Evolutionary conservation across 83 land plant species (phyloP).

Genomic region (Picea engelmannii): DNA sequence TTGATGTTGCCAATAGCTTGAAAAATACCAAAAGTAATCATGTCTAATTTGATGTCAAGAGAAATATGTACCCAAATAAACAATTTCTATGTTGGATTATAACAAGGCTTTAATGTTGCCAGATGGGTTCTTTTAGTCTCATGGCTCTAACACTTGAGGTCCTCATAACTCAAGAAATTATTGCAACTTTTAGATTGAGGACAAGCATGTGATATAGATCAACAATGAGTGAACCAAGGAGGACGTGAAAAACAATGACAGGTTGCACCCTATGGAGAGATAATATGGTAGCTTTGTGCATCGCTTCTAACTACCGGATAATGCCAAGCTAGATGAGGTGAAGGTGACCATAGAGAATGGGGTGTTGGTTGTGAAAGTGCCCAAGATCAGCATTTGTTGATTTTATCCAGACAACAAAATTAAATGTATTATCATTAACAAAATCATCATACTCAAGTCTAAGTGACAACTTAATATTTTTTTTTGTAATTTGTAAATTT

Average conservation of each 20-base stretch:
- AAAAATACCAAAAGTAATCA: too few species aligned
- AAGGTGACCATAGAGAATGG: constrained; percentile 19
- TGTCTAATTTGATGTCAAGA: too few species aligned
- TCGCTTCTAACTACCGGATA: constrained; percentile 18
- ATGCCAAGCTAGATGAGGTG: constrained; percentile 17
- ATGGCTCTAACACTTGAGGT: not conserved
- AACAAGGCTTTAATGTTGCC: not conserved
- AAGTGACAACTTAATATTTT: too few species aligned
- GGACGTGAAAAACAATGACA: constrained; percentile 17
- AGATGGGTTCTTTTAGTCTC: not conserved
- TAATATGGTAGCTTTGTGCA: not conserved
- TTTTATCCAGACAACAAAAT: too few species aligned
- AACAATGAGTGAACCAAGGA: constrained; percentile 22
- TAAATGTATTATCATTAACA: too few species aligned
- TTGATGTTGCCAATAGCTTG: too few species aligned
- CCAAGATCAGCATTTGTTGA: not conserved
- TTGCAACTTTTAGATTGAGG: constrained; percentile 13
- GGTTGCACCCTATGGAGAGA: constrained; percentile 19
- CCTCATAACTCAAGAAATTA: too few species aligned
- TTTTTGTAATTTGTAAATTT: too few species aligned
- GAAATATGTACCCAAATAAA: too few species aligned
- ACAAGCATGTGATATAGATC: constrained; percentile 15
- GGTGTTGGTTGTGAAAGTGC: constrained; percentile 18
- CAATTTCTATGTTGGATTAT: not conserved
- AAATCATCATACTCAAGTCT: too few species aligned